Base-by-base conservation (phyloP, 805 yeast genomes). In the Candida maesae region DNA sequence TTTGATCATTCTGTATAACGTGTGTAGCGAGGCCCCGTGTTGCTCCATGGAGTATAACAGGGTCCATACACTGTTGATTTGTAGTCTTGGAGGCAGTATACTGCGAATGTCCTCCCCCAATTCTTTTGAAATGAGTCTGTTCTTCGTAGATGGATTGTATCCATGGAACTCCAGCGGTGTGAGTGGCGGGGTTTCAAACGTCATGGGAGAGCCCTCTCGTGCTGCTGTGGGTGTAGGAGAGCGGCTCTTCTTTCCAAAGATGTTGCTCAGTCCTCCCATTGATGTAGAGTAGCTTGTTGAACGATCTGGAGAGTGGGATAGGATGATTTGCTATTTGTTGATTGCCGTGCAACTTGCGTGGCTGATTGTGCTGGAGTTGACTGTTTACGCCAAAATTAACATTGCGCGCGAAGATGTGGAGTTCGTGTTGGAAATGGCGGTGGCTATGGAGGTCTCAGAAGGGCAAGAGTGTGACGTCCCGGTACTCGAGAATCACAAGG, bases 1-100 rank as follows among this genome's bases (percentile, higher is more conserved):
- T 34, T 66, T 66, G 41, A 77, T 61, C 34, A 70, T 66, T 13
- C 73, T 65, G 58, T 90, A 91, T 14, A 93, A 62, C 0, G 98
- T 89, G 43, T 75, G 79, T 39, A 91, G 61, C 0, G 96, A 85
- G 0, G 95, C 81, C 0, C 99, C 99, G 59, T 89, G 86, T 60
- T 88, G 96, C 51, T 90, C 97, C 45, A 87, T 63, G n/a, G 93
- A 82, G 58, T 90, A 91, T 3, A 80, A 61, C 36, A 93, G 61
- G 6, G 72, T 63, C 99, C 98, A 93, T 6, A 74, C 73, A 28
- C 83, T 81, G 46, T 77, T 77, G 18, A 91, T 68, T 59, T 88
- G 96, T 29, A 85, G 66, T 35, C 97, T 68, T 5, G 86, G 73
- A 0, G 97, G 96, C 45, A 93, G 59, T 39, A 87, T 71, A 20